These are phyloP conservation scores for Stentor coeruleus DNA, from an alignment of 73 alveolate genomes.

Conservation along the genomic window DNA sequence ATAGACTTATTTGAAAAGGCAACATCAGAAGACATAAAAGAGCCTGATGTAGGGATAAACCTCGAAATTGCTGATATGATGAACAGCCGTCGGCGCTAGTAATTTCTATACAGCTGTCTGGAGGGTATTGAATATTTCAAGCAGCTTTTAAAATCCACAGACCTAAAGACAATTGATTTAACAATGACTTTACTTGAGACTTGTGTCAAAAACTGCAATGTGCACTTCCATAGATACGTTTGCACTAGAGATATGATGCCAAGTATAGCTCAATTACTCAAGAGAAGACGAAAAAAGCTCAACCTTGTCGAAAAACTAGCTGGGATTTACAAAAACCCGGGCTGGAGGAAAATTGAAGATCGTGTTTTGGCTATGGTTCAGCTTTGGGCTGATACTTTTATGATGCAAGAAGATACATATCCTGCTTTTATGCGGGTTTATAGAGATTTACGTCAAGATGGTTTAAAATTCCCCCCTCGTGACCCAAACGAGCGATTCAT, in stretches of 20 bases:
- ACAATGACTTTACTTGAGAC: slow-evolving; percentile 11
- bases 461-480: slow-evolving; percentile 57
- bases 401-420: slow-evolving; percentile 70
- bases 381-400: slow-evolving; percentile 75
- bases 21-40: not conserved
- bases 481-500: slow-evolving; percentile 55
- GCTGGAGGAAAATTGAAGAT: slow-evolving; percentile 43
- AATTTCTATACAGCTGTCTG: slow-evolving; percentile 3
- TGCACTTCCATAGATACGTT: not conserved
- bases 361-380: slow-evolving; percentile 47
- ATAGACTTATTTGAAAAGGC: slow-evolving; percentile 23
- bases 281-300: slow-evolving; percentile 16
- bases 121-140: slow-evolving; percentile 23
- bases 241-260: not conserved
- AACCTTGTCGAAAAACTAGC: slow-evolving; percentile 19
- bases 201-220: slow-evolving; percentile 9
- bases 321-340: not conserved
- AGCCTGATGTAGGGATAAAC: slow-evolving; percentile 11
- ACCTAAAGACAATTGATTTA: not conserved
- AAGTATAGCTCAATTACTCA: not conserved
- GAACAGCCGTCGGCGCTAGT: slow-evolving; percentile 8
- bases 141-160: slow-evolving; percentile 14
- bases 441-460: slow-evolving; percentile 51
- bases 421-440: slow-evolving; percentile 51
- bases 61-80: slow-evolving; percentile 14